phyloP scores from a whole-genome alignment of 495 filamentous ascomycete genomes.

The Penicillium steckii region DNA sequence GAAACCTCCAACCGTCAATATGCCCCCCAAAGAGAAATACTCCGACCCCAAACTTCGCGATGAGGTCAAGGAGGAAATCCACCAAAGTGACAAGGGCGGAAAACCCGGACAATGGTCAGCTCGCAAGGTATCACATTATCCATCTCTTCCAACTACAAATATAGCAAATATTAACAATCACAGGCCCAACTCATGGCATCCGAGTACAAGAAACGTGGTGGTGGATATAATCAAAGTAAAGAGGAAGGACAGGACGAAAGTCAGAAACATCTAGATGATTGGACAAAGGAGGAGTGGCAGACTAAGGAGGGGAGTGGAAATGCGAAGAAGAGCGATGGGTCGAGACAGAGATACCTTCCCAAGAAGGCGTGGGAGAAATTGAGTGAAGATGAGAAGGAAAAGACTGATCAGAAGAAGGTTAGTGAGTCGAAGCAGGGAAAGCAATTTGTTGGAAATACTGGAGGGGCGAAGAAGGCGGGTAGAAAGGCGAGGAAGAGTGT shows the following conservation, averaged over 20 bases:
- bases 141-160: neutral
- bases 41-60: constrained; percentile 48
- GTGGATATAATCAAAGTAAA: constrained; percentile 46
- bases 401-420: constrained; percentile 45
- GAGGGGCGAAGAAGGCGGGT: constrained; percentile 34
- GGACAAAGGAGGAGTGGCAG: constrained; percentile 50
- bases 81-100: constrained; percentile 47
- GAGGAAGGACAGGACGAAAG: constrained; percentile 36
- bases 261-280: constrained; percentile 43
- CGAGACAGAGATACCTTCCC: constrained; percentile 46
- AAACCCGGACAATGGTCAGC: constrained; percentile 51
- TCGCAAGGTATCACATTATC: constrained; percentile 36
- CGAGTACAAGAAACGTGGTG: constrained; percentile 52
- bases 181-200: constrained; percentile 51
- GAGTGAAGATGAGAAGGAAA: constrained; percentile 43
- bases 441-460: constrained; percentile 46
- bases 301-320: constrained; percentile 48
- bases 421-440: constrained; percentile 41
- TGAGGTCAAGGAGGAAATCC: constrained; percentile 46
- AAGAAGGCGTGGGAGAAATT: constrained; percentile 51
- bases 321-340: constrained; percentile 44
- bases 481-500: constrained; percentile 18
- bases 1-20: constrained; percentile 15
- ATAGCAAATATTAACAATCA: neutral
- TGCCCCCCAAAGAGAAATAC: constrained; percentile 49